Conservation (phyloP, 2,329 filamentous ascomycete species). For the Biscogniauxia marginata region DNA sequence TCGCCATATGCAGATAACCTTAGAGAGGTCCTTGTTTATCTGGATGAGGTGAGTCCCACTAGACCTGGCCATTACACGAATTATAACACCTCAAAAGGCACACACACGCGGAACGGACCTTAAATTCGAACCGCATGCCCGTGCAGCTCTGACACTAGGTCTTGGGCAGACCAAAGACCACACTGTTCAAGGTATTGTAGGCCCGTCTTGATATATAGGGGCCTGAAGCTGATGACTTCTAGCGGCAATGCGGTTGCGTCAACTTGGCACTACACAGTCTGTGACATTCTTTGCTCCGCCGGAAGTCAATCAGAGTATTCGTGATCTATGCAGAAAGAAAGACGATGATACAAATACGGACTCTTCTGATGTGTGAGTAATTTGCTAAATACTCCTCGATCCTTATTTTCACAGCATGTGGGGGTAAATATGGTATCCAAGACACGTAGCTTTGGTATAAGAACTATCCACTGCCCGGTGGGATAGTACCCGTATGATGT, state of each 20-base stretch:
- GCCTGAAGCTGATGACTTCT: slow-evolving; percentile 2
- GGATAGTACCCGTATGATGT: background rate
- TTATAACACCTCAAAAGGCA: slow-evolving; percentile 30
- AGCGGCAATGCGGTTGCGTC: slow-evolving; percentile 65
- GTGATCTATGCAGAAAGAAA: slow-evolving; percentile 41
- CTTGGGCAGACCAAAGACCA: slow-evolving; percentile 59
- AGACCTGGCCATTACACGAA: background rate
- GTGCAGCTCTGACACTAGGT: slow-evolving; percentile 55
- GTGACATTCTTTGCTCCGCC: slow-evolving; percentile 47
- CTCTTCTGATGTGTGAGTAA: slow-evolving; percentile 46
- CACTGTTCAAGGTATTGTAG: slow-evolving; percentile 53
- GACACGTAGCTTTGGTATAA: background rate
- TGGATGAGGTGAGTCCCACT: slow-evolving; percentile 46
- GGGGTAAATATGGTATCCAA: background rate
- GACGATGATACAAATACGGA: slow-evolving; percentile 30
- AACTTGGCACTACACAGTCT: slow-evolving; percentile 55
- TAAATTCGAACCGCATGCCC: slow-evolving; percentile 46
- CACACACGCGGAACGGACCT: slow-evolving; percentile 62
- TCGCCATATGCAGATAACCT: slow-evolving; percentile 56
- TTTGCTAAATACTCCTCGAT: background rate
- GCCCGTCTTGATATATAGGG: background rate
- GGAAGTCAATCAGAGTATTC: slow-evolving; percentile 61
- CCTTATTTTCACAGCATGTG: background rate
- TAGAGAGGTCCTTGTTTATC: slow-evolving; percentile 52
- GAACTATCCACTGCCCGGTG: background rate